phyloP scores from a whole-genome alignment of 768 basidiomycete species.

The Lactifluus rugatus region DNA sequence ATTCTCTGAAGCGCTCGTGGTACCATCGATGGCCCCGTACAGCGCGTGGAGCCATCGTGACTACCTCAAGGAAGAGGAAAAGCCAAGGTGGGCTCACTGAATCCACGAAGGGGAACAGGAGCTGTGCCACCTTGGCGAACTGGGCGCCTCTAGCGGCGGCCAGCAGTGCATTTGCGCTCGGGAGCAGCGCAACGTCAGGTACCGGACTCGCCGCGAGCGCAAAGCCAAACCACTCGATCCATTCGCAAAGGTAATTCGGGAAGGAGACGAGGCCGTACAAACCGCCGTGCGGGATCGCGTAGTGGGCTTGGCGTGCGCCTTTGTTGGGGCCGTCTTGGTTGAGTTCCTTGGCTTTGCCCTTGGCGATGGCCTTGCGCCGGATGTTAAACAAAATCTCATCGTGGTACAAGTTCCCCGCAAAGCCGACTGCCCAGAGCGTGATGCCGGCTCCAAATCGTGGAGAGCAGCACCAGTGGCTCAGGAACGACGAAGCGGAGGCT shows the following conservation, averaged over 20 bases:
- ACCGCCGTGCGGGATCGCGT: conserved; percentile 71
- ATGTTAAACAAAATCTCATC: conserved; percentile 86
- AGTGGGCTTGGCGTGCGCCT: conserved; percentile 37
- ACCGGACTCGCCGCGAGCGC: conserved; percentile 61
- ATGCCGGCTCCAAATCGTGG: conserved; percentile 55
- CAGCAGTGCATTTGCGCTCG: neutral
- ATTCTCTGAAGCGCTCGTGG: conserved; percentile 53
- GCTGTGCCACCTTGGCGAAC: neutral
- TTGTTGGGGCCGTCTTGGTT: conserved; percentile 1
- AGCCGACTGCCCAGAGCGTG: conserved; percentile 57
- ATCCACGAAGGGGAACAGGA: conserved; percentile 25
- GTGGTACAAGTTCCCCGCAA: conserved; percentile 74
- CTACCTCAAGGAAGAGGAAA: conserved; percentile 65
- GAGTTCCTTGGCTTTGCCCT: conserved; percentile 24
- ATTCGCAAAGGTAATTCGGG: conserved; percentile 93
- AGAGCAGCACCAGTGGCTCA: conserved; percentile 25
- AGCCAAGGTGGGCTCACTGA: conserved; percentile 64
- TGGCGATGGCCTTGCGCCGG: conserved; percentile 47
- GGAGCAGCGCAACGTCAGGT: conserved; percentile 24
- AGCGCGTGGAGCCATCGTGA: conserved; percentile 74
- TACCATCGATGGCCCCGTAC: conserved; percentile 85
- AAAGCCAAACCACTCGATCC: conserved; percentile 90
- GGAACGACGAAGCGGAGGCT: conserved; percentile 36
- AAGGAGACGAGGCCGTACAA: conserved; percentile 74
- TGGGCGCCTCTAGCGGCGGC: neutral